phyloP scores from a whole-genome alignment of 306 rosid genomes.

The Sesbania bispinosa region DNA sequence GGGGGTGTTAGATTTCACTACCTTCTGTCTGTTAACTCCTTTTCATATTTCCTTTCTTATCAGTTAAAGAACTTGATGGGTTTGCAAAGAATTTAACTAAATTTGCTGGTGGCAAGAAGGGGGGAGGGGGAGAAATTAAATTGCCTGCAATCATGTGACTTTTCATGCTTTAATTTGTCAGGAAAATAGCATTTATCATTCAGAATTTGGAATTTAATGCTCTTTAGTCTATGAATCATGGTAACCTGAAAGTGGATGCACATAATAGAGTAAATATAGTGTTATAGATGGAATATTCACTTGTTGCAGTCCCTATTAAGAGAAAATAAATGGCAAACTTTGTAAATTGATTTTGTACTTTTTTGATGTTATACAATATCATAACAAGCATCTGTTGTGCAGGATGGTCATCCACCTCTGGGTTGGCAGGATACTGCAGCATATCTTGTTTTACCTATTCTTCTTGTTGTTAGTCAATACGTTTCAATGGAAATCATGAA shows the following conservation, averaged over 20 bases:
- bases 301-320: background rate
- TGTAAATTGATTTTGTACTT: constrained; percentile 6
- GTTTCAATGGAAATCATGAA: constrained; percentile 98
- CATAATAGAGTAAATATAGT: background rate
- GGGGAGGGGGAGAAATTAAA: background rate
- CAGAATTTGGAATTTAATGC: background rate
- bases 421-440: constrained; percentile 94
- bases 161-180: too few species aligned
- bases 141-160: background rate
- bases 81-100: background rate
- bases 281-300: constrained; percentile 6
- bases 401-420: constrained; percentile 99
- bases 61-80: background rate
- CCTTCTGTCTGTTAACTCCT: background rate
- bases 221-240: background rate
- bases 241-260: background rate
- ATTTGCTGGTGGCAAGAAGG: background rate
- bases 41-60: background rate
- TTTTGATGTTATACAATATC: constrained; percentile 2
- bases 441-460: constrained; percentile 92
- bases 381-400: constrained; percentile 28
- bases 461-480: constrained; percentile 77
- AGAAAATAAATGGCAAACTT: constrained; percentile 1
- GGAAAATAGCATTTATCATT: constrained; percentile 15
- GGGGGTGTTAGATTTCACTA: background rate